phyloP scores from a whole-genome alignment of 495 filamentous ascomycete genomes.

The Trichoderma parareesei region DNA sequence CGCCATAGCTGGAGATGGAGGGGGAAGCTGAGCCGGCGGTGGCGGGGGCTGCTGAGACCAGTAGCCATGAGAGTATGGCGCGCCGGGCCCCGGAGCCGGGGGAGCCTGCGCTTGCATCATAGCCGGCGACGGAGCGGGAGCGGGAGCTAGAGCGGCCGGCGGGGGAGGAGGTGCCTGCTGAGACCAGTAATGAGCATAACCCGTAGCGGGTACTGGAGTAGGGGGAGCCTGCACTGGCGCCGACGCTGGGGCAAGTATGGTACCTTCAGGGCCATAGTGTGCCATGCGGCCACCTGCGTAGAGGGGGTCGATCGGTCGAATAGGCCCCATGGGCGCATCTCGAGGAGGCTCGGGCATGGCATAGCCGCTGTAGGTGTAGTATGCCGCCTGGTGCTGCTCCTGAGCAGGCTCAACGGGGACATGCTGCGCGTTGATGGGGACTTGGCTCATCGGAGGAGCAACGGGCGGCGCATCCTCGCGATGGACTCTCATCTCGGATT shows the following conservation, averaged over 20 bases:
- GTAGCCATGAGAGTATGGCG: neutral
- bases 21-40: neutral
- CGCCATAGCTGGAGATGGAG: neutral
- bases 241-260: neutral
- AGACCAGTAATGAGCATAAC: too few relatives aligned
- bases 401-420: neutral
- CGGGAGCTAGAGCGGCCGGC: neutral
- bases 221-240: neutral
- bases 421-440: neutral
- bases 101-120: neutral
- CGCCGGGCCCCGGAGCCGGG: neutral
- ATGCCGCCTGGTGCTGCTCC: neutral
- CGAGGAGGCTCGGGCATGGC: neutral
- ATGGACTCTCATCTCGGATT: neutral
- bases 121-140: neutral
- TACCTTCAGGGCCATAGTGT: neutral
- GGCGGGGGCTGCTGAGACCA: constrained; percentile 8
- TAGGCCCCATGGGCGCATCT: neutral
- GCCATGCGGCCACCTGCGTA: neutral
- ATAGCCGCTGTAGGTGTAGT: neutral
- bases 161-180: too few relatives aligned
- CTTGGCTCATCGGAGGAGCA: neutral
- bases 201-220: neutral
- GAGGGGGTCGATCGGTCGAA: neutral
- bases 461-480: neutral